A percentile compares a stretch with the other conserved stretches of the same genome.
Evolutionary conservation across 768 basidiomycete genomes (phyloP).

Genomic region (Lactarius deliciosus): DNA sequence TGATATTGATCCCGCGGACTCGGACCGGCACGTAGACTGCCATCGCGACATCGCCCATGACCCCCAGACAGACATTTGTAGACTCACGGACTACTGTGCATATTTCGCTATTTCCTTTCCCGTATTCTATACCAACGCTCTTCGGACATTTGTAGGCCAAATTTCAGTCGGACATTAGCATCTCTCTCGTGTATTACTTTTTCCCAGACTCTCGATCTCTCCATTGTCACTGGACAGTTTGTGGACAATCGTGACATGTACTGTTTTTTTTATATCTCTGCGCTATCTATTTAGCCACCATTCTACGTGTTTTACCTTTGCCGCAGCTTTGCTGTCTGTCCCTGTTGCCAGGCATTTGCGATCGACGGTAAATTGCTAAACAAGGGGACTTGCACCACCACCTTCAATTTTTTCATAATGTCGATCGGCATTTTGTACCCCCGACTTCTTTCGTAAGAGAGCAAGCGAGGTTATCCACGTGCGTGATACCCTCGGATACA

Average conservation of each 20-base stretch:
- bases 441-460: too few species aligned
- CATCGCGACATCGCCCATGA: slow-evolving; percentile 15
- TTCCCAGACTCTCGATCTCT: neutral
- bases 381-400: neutral
- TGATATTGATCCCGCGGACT: slow-evolving; percentile 19
- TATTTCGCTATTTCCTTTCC: slow-evolving; percentile 8
- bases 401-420: neutral
- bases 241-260: slow-evolving; percentile 25
- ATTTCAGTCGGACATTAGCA: slow-evolving; percentile 14
- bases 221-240: slow-evolving; percentile 13
- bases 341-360: slow-evolving; percentile 1
- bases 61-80: slow-evolving; percentile 20
- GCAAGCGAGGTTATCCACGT: too few species aligned
- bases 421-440: neutral
- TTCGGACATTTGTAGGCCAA: slow-evolving; percentile 25
- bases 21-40: slow-evolving; percentile 11
- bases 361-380: slow-evolving; percentile 11
- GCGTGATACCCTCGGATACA: too few species aligned
- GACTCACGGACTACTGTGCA: slow-evolving; percentile 26
- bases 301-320: slow-evolving; percentile 1
- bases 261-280: slow-evolving; percentile 1
- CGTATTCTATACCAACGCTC: slow-evolving; percentile 14
- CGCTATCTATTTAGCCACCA: slow-evolving; percentile 8
- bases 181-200: slow-evolving; percentile 16
- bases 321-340: neutral